Evolutionary conservation across 345 rosid genomes (phyloP), one percentile per base, ranked within the genome.

Genomic region (Populus tremula): DNA sequence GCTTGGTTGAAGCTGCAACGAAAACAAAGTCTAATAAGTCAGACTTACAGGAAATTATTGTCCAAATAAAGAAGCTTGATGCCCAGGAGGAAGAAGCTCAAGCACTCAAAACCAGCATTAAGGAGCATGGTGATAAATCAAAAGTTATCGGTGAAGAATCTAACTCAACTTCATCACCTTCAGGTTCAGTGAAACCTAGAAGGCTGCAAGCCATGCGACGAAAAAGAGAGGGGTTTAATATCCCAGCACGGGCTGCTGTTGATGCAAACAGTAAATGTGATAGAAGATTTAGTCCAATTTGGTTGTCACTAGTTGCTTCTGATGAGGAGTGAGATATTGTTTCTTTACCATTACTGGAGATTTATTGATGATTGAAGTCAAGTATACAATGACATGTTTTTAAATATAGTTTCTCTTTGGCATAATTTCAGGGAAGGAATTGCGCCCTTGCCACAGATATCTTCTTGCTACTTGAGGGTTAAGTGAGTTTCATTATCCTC

Each of bases 281-380:
- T 62, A 67, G 59, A 67, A 76, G 76, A 83, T 71, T 25, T 59
- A 45, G 35, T 80, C 85, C 89, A 29, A 65, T 85, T 59, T 86
- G 91, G 91, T 76, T 88, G 82, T 81, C 87, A 7, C 81, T 88
- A 49, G 72, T 81, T 62, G 87, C 91, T 75, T 77, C 89, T 17
- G 65, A 78, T 27, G 74, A 84, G 56, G 84, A 74, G 91, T 88
- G 74, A 82, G 86, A 53, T 56, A 50, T 80, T n/a, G 11, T 35
- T 18, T 72, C 38, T 41, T 71, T 17, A 4, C 11, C 73, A 71
- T 31, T 29, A 25, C 63, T 41, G 16, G n/a, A 70, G 25, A 23
- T 23, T 59, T 6, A 43, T 36, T 47, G 29, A 71, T 76, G 45
- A 70, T 65, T 75, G 63, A 45, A 62, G 27, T 45, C 39, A 13